Evolutionary conservation across 257 asterid species (phyloP), one percentile per base, ranked within the genome.

Genomic region (Solanum microdontum): DNA sequence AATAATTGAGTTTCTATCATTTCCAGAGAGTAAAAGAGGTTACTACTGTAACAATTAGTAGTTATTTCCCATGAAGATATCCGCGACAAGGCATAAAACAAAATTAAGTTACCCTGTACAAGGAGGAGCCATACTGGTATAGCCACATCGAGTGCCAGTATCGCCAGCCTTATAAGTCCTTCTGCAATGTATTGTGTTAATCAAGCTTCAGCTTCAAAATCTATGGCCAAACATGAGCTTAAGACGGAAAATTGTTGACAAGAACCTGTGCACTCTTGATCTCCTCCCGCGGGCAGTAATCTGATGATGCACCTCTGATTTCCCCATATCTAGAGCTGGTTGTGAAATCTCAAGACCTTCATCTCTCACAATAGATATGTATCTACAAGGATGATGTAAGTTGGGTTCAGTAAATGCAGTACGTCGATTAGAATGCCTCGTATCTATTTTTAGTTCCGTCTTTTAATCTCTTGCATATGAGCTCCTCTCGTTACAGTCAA

Each of bases 331-430:
- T 24, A 95, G 98, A 48, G 96, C 98, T 37, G 99, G 98, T 84
- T 95, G 99, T 86, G 99, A 96, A 89, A 96, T 96, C 90, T 96
- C 96, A 9, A 94, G 91, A 58, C 97, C 97, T 93, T 96, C 96
- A 2, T 88, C 91, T 87, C 88, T 93, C 91, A 95, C 95, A 37
- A 96, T 96, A 26, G 94, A 90, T 55, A 96, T 62, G 86, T 96
- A 95, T 88, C 99, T 95, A 88, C 70, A 83, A 30, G 75, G 30
- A 82, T 82, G 23, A 45, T 15, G 26, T 26, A 82, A 30, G 39
- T 17, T 2, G 2, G 2, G 43, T 30, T 82, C 21, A 82, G 28
- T 30, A 79, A 43, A 79, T 45, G 2, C 39, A 2, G 37, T 3
- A 77, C 0, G 2, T 39, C 1, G 62, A 40, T 26, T 24, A 60